phyloP scores from a whole-genome alignment of 768 basidiomycete genomes.

The Polyporus arcularius region DNA sequence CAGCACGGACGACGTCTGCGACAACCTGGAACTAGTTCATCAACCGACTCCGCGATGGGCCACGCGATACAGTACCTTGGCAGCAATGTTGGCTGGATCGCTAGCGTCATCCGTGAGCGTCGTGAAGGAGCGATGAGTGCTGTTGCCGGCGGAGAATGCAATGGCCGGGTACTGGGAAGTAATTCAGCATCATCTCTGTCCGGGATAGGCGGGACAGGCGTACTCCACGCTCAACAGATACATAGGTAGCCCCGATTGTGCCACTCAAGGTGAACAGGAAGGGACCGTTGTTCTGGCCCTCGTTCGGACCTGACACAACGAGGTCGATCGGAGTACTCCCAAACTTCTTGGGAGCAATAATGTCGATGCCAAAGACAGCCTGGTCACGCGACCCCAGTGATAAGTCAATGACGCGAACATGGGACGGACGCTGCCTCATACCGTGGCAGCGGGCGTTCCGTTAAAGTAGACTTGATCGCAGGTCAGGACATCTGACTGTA shows the following conservation, averaged over 20 bases:
- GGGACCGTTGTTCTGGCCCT: conserved; percentile 31
- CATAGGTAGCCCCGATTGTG: conserved; percentile 33
- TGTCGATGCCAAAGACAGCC: conserved; percentile 32
- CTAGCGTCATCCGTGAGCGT: conserved; percentile 25
- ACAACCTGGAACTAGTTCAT: conserved; percentile 12
- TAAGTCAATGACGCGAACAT: neutral
- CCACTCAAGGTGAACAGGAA: conserved; percentile 34
- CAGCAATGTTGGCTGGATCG: conserved; percentile 33
- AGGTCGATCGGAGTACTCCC: conserved; percentile 29
- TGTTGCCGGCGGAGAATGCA: conserved; percentile 33
- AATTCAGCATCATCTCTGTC: neutral
- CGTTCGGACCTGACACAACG: conserved; percentile 35
- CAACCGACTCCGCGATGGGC: neutral
- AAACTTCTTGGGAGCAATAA: conserved; percentile 29
- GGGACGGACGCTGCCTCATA: neutral
- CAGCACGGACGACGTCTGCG: conserved; percentile 29
- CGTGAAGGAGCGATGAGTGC: conserved; percentile 33
- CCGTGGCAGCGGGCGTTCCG: conserved; percentile 34
- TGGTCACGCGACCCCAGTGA: conserved; percentile 3
- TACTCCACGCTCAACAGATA: conserved; percentile 31
- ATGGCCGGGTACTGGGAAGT: conserved; percentile 28
- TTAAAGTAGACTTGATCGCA: conserved; percentile 31
- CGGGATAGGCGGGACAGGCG: neutral
- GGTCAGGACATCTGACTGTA: neutral
- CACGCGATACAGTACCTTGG: conserved; percentile 13